Conservation (phyloP, 2,329 filamentous ascomycete genomes). For the Fusarium sp. region DNA sequence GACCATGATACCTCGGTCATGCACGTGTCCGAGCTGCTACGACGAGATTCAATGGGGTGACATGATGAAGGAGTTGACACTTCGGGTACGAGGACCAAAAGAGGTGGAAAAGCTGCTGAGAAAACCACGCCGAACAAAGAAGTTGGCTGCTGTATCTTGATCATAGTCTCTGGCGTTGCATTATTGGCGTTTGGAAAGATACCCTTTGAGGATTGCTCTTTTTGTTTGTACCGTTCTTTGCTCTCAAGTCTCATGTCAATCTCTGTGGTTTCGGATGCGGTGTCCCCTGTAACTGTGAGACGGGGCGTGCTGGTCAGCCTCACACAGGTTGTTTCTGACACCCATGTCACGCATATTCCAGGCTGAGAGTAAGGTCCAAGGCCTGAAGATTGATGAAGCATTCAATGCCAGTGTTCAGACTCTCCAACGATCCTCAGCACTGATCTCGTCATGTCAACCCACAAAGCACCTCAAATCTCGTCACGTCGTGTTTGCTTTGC, state of each 20-base stretch:
- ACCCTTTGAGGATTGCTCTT: slow-evolving; percentile 15
- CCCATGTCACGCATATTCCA: neutral
- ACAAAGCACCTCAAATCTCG: slow-evolving; percentile 8
- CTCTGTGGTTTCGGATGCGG: slow-evolving; percentile 3
- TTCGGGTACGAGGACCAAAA: slow-evolving; percentile 73
- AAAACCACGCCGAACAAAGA: slow-evolving; percentile 50
- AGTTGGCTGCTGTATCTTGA: slow-evolving; percentile 26
- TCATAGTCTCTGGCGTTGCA: slow-evolving; percentile 3
- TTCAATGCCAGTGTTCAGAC: neutral
- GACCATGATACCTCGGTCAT: slow-evolving; percentile 70
- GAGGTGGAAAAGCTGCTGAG: slow-evolving; percentile 75
- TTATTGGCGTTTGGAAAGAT: slow-evolving; percentile 29
- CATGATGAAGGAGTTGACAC: slow-evolving; percentile 81
- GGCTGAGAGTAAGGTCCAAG: neutral
- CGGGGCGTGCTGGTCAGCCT: neutral
- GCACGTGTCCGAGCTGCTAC: slow-evolving; percentile 74
- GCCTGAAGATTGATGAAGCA: neutral
- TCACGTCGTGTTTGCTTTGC: slow-evolving; percentile 15
- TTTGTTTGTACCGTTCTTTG: neutral
- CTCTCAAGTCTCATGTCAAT: slow-evolving; percentile 3
- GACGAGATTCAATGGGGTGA: slow-evolving; percentile 71
- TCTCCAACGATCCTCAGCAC: neutral
- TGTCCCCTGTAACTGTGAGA: neutral
- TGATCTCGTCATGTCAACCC: slow-evolving; percentile 1
- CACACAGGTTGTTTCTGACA: slow-evolving; percentile 3